Conservation (phyloP, 805 yeast genomes). For the Candida hungchunana region DNA sequence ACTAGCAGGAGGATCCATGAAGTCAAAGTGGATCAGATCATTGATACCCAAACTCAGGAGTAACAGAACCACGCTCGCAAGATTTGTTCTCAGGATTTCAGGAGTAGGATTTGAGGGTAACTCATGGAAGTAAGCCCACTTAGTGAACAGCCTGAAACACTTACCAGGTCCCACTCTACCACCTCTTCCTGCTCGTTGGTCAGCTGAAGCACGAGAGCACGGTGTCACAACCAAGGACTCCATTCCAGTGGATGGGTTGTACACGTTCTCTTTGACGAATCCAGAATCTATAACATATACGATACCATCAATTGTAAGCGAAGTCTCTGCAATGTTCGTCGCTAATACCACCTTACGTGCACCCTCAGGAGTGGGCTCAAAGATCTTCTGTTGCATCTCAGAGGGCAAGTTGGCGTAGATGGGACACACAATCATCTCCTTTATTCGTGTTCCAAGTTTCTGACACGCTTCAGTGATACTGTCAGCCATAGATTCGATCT, state of each 20-base stretch:
- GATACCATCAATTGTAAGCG: constrained; percentile 94
- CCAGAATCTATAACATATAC: constrained; percentile 94
- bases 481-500: constrained; percentile 80
- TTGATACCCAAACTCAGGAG: constrained; percentile 80
- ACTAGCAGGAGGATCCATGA: constrained; percentile 84
- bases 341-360: constrained; percentile 87
- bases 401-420: constrained; percentile 89
- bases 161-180: constrained; percentile 98
- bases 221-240: constrained; percentile 82
- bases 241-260: constrained; percentile 84
- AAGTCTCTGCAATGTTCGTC: constrained; percentile 96
- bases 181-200: constrained; percentile 96
- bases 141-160: constrained; percentile 85
- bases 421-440: constrained; percentile 70
- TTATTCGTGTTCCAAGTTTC: constrained; percentile 49
- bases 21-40: constrained; percentile 78
- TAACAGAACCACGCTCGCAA: constrained; percentile 70
- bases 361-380: constrained; percentile 79
- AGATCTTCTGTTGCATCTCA: constrained; percentile 75
- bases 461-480: constrained; percentile 59
- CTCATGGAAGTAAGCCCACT: constrained; percentile 74
- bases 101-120: constrained; percentile 80
- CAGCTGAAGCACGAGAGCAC: constrained; percentile 92
- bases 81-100: constrained; percentile 83
- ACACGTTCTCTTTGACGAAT: constrained; percentile 86